Conservation (phyloP, 2,329 filamentous ascomycete genomes). For the Aureobasidium uvarum region DNA sequence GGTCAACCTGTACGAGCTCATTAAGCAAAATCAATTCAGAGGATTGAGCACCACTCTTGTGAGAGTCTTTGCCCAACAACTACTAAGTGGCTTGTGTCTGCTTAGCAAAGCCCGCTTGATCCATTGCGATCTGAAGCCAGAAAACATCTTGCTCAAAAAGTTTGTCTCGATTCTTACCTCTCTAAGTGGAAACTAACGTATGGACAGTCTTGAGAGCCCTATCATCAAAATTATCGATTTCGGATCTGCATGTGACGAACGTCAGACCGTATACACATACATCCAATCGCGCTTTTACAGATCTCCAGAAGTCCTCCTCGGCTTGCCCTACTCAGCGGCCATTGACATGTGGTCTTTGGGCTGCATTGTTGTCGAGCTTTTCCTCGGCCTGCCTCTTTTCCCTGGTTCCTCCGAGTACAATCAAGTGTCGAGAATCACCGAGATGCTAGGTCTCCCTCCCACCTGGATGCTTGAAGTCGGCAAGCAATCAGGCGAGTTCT, state of each 20-base stretch:
- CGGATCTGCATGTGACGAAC: slow-evolving; percentile 95
- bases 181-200: background rate
- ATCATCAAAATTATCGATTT: slow-evolving; percentile 99
- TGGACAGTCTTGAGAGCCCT: slow-evolving; percentile 75
- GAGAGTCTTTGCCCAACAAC: slow-evolving; percentile 93
- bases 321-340: slow-evolving; percentile 92
- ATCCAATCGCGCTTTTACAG: slow-evolving; percentile 98
- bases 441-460: slow-evolving; percentile 95
- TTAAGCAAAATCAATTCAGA: slow-evolving; percentile 99
- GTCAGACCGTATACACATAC: slow-evolving; percentile 98
- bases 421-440: slow-evolving; percentile 92
- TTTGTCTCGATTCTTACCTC: slow-evolving; percentile 39
- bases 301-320: slow-evolving; percentile 93
- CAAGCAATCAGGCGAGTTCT: slow-evolving; percentile 96
- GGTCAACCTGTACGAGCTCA: slow-evolving; percentile 96
- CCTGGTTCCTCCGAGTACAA: slow-evolving; percentile 99
- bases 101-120: slow-evolving; percentile 96
- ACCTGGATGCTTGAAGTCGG: slow-evolving; percentile 99
- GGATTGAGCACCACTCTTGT: slow-evolving; percentile 95
- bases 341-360: slow-evolving; percentile 99
- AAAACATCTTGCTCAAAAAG: slow-evolving; percentile 98
- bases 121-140: slow-evolving; percentile 96
- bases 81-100: slow-evolving; percentile 86
- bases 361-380: slow-evolving; percentile 97
- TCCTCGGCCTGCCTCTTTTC: slow-evolving; percentile 90